These are phyloP conservation scores for Spizellomyces punctatus DNA, from an alignment of 192 early-diverging fungal species.

Conservation along the genomic window DNA sequence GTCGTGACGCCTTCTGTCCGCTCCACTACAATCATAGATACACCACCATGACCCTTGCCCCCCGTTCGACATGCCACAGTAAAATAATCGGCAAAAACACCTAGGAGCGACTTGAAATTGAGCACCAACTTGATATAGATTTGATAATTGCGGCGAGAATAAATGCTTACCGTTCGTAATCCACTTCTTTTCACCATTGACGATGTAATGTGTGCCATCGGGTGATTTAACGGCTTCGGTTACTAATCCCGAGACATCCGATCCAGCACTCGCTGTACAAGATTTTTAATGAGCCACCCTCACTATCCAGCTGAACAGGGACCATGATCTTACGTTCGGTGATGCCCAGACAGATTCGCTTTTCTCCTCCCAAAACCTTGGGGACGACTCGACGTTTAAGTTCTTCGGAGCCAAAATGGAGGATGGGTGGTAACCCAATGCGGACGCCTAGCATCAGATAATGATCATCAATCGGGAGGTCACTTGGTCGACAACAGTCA, in stretches of 20 bases:
- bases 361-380: constrained; percentile 62
- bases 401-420: constrained; percentile 64
- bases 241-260: constrained; percentile 70
- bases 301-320: too few relatives aligned
- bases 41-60: constrained; percentile 68
- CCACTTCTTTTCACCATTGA: constrained; percentile 74
- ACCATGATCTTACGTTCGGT: constrained; percentile 56
- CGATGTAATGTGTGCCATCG: constrained; percentile 60
- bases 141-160: neutral
- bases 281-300: too few relatives aligned
- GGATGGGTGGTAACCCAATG: constrained; percentile 73
- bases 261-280: constrained; percentile 29
- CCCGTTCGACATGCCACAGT: constrained; percentile 76
- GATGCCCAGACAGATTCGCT: constrained; percentile 72
- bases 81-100: constrained; percentile 78
- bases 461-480: neutral
- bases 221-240: constrained; percentile 56
- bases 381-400: constrained; percentile 62
- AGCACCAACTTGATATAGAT: too few relatives aligned
- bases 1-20: constrained; percentile 60
- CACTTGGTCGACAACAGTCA: neutral
- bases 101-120: constrained; percentile 48
- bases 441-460: constrained; percentile 47
- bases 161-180: constrained; percentile 11
- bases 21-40: constrained; percentile 71